Percentiles rank a stretch among this genome's conserved stretches.
Evolutionary conservation across 2,329 filamentous ascomycete genomes (phyloP).

Genomic region (Fusarium sp.): DNA sequence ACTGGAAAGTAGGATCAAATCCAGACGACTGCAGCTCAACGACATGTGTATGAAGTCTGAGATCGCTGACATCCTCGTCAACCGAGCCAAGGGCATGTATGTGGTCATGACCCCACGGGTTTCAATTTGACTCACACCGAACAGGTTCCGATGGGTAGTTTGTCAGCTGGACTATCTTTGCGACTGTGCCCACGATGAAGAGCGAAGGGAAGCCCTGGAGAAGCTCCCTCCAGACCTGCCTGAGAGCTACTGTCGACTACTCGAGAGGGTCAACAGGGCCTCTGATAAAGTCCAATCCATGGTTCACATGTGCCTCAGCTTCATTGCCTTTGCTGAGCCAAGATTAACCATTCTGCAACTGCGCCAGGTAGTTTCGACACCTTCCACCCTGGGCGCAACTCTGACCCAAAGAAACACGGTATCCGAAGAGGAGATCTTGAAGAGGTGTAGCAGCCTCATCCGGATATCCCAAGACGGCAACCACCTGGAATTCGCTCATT

Average conservation of each 20-base stretch:
- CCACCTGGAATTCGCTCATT: constrained; percentile 26
- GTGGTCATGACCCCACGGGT: not conserved
- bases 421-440: not conserved
- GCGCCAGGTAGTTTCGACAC: not conserved
- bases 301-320: not conserved
- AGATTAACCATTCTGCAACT: not conserved
- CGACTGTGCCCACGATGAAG: not conserved
- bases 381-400: not conserved
- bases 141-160: not conserved
- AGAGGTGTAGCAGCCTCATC: constrained; percentile 8
- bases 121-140: not conserved
- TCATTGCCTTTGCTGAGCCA: not conserved
- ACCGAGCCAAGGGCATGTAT: not conserved
- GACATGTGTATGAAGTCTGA: not conserved
- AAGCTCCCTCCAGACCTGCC: not conserved
- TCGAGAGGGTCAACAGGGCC: not conserved
- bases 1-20: not conserved
- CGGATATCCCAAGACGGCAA: not conserved
- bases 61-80: not conserved
- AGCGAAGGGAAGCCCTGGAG: not conserved
- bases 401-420: not conserved
- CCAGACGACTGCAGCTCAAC: not conserved
- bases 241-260: not conserved
- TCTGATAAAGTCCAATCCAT: not conserved
- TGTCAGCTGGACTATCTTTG: not conserved